Evolutionary conservation across 208 protist genomes (phyloP).

Genomic region (Phytomonas francai): DNA sequence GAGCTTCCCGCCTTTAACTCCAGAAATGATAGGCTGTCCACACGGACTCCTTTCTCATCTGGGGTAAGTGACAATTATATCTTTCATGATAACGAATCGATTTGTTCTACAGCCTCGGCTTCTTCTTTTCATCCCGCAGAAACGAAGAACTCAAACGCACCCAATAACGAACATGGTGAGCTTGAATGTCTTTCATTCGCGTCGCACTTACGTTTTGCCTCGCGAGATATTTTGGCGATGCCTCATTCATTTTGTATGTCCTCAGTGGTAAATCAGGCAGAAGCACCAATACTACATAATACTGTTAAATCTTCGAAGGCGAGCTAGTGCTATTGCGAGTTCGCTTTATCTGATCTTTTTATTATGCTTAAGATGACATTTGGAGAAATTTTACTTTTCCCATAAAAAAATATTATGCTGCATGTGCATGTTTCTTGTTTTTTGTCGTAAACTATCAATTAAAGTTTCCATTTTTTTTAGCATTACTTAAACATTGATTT

Average conservation of each 20-base stretch:
- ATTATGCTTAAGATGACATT: neutral
- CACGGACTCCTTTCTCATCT: neutral
- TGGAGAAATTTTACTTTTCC: neutral
- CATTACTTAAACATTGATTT: neutral
- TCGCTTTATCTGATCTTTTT: neutral
- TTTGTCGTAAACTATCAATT: neutral
- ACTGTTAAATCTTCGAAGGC: neutral
- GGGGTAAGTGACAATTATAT: neutral
- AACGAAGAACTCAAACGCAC: neutral
- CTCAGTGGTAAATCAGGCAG: neutral
- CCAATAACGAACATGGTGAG: neutral
- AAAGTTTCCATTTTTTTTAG: neutral
- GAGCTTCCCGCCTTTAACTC: conserved; percentile 19
- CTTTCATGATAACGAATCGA: neutral
- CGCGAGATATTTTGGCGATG: neutral
- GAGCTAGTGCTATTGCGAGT: neutral
- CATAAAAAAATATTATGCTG: neutral
- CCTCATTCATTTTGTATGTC: neutral
- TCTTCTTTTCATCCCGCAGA: neutral
- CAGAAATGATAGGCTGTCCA: conserved; percentile 22
- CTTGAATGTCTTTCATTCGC: neutral
- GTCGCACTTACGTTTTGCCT: neutral
- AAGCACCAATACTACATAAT: neutral
- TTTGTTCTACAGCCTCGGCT: neutral
- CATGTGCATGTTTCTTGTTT: neutral